Conservation (phyloP, 148 eudicot species). For the Gaultheria prostrata region DNA sequence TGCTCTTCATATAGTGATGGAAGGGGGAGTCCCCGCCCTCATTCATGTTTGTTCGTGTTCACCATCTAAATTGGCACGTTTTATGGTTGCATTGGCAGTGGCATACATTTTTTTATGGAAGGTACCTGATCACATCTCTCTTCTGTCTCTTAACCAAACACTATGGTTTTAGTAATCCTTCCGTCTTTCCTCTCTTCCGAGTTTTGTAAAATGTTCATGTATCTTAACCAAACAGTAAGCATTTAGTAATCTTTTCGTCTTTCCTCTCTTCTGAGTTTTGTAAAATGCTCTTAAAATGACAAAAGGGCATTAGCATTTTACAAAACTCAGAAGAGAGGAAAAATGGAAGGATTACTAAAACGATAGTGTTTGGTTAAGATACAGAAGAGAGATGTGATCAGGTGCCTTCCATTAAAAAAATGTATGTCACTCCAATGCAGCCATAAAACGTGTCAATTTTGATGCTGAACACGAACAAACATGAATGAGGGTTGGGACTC, state of each 20-base stretch:
- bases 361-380: too few relatives aligned
- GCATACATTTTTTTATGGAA: conserved; percentile 91
- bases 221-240: too few relatives aligned
- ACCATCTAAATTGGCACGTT: conserved; percentile 88
- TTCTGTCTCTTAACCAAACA: neutral
- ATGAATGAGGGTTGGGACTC: conserved; percentile 64
- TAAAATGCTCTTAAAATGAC: too few relatives aligned
- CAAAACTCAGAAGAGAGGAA: too few relatives aligned
- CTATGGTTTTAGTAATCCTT: too few relatives aligned
- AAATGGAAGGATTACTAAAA: too few relatives aligned
- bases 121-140: conserved; percentile 33
- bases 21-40: conserved; percentile 81
- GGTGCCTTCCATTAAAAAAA: too few relatives aligned
- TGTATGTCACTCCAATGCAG: too few relatives aligned
- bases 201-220: neutral
- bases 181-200: neutral
- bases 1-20: conserved; percentile 86
- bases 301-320: neutral
- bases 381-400: neutral
- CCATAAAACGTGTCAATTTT: too few relatives aligned
- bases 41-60: conserved; percentile 77
- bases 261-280: too few relatives aligned
- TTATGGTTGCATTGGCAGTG: conserved; percentile 89
- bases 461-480: too few relatives aligned
- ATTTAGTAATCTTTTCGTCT: too few relatives aligned